Evolutionary conservation across 306 rosid species (phyloP).

Genomic region (Cucurbita ficifolia): DNA sequence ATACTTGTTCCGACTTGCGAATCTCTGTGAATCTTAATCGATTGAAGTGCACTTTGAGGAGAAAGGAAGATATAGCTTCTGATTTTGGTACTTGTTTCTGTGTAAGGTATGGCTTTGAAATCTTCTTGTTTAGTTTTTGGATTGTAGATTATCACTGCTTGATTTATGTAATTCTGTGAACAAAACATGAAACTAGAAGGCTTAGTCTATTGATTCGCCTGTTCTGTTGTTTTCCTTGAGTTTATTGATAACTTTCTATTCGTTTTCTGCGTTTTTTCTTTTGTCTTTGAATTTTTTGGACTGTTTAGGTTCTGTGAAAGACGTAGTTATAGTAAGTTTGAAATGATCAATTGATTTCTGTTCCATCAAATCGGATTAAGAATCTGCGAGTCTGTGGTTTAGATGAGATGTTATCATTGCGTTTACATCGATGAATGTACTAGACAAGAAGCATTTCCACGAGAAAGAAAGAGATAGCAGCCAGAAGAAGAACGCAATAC

Average conservation of each 20-base stretch:
- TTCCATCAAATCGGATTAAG: neutral
- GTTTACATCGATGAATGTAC: neutral
- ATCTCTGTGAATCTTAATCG: neutral
- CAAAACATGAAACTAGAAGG: neutral
- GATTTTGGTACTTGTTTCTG: conserved; percentile 19
- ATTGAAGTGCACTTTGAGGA: neutral
- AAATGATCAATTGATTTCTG: neutral
- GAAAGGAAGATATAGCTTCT: neutral
- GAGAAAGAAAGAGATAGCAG: neutral
- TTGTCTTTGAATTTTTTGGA: neutral
- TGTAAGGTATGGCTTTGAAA: conserved; percentile 28
- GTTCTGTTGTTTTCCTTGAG: neutral
- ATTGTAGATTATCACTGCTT: conserved; percentile 8
- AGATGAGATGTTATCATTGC: neutral
- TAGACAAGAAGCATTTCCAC: neutral
- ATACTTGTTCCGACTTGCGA: neutral
- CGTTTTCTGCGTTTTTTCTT: neutral
- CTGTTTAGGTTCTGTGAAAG: neutral
- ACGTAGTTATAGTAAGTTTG: neutral
- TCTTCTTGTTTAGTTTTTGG: neutral
- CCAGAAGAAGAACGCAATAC: conserved; percentile 5
- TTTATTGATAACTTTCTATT: neutral
- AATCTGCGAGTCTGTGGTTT: neutral
- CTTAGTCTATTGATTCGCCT: neutral
- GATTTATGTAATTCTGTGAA: neutral